These are phyloP conservation scores for Pleurotus sapidus DNA, from an alignment of 768 basidiomycete genomes.

Conservation along the genomic window DNA sequence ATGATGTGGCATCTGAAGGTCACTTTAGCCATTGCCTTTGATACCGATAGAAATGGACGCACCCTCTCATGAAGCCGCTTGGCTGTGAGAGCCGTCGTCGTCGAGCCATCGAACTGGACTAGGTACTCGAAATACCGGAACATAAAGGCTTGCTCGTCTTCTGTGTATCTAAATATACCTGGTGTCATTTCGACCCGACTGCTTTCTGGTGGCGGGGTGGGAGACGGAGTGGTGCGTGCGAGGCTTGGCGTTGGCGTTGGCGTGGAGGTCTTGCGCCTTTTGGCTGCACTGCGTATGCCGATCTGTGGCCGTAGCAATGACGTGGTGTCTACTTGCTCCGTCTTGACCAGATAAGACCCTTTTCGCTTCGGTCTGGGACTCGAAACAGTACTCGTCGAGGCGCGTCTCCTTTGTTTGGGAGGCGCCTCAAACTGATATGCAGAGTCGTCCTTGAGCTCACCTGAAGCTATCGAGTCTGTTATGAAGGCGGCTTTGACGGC, in stretches of 20 bases:
- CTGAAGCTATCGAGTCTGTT: constrained; percentile 44
- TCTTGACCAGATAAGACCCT: background rate
- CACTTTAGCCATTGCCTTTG: constrained; percentile 1
- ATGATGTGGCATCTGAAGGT: constrained; percentile 59
- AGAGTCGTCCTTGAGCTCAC: constrained; percentile 39
- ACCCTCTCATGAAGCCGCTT: constrained; percentile 46
- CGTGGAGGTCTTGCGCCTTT: background rate
- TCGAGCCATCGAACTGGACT: constrained; percentile 44
- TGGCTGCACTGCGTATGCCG: background rate
- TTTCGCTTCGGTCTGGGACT: background rate
- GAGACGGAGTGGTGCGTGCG: constrained; percentile 25
- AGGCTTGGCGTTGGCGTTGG: background rate
- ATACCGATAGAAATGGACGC: constrained; percentile 4
- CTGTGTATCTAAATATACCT: constrained; percentile 43
- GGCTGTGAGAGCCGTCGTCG: constrained; percentile 34
- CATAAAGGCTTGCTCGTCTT: constrained; percentile 48
- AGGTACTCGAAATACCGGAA: constrained; percentile 41
- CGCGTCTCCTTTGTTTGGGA: constrained; percentile 16
- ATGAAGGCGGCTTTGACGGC: constrained; percentile 56
- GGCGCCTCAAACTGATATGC: constrained; percentile 39
- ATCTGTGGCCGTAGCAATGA: background rate
- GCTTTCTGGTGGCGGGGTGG: constrained; percentile 42
- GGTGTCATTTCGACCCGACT: constrained; percentile 22
- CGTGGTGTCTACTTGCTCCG: background rate
- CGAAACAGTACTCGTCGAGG: background rate